Conservation (phyloP, 2,329 filamentous ascomycete genomes). For the Pseudogymnoascus sp. region DNA sequence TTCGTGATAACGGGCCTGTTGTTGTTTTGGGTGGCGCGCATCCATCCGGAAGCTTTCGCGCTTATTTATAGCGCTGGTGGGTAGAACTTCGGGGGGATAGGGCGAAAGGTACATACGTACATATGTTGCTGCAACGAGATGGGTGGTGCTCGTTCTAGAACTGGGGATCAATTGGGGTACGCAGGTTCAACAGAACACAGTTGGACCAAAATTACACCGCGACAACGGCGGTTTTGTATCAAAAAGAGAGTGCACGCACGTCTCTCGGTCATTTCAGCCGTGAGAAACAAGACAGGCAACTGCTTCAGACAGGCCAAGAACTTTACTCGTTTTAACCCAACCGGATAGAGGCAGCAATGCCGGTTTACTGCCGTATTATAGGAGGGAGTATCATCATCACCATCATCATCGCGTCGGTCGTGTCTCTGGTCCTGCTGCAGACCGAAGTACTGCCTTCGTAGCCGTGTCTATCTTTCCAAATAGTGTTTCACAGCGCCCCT, state of each 20-base stretch:
- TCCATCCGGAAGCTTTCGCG: not conserved
- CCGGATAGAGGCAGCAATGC: not conserved
- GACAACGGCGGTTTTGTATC: not conserved
- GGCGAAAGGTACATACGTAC: not conserved
- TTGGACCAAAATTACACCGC: not conserved
- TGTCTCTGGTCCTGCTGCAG: not conserved
- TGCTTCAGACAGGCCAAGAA: not conserved
- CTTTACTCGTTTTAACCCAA: not conserved
- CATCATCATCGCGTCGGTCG: not conserved
- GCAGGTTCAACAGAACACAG: not conserved
- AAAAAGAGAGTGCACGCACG: not conserved
- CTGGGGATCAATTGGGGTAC: not conserved
- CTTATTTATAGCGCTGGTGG: not conserved
- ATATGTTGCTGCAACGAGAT: not conserved
- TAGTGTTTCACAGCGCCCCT: not conserved
- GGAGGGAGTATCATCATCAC: not conserved
- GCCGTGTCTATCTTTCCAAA: not conserved
- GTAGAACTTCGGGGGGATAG: not conserved
- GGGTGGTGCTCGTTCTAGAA: not conserved
- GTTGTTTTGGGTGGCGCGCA: not conserved
- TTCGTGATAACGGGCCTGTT: not conserved
- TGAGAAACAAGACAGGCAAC: not conserved
- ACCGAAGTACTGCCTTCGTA: not conserved
- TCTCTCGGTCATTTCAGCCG: not conserved
- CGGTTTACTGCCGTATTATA: not conserved